Evolutionary conservation across 768 basidiomycete genomes (phyloP).

Genomic region (Mycena maculata): DNA sequence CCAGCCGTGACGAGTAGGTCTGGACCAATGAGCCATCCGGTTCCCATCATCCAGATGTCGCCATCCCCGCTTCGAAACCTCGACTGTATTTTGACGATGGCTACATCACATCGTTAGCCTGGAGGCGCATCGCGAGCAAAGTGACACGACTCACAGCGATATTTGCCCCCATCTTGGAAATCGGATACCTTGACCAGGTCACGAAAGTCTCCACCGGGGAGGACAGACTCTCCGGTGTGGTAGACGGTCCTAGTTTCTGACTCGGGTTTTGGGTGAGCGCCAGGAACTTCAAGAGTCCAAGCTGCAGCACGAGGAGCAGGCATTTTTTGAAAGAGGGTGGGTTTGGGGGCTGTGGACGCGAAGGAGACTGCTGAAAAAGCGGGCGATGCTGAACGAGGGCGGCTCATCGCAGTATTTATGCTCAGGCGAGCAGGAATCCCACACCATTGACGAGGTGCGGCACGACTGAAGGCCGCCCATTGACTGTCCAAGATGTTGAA

Average conservation of each 20-base stretch:
- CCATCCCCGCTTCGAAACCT: background rate
- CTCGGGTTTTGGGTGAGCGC: background rate
- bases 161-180: background rate
- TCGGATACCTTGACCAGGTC: background rate
- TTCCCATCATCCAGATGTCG: conserved; percentile 1
- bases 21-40: conserved; percentile 1
- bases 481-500: background rate
- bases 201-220: background rate
- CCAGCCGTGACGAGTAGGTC: conserved; percentile 10
- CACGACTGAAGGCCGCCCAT: background rate
- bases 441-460: background rate
- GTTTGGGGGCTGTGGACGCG: background rate
- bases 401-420: background rate
- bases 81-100: conserved; percentile 8
- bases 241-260: background rate
- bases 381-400: background rate
- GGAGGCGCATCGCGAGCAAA: background rate
- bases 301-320: background rate
- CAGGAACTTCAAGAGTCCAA: conserved; percentile 2
- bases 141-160: background rate
- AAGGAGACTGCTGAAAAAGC: background rate
- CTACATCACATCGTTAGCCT: background rate
- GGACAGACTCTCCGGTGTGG: background rate
- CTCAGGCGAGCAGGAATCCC: conserved; percentile 1
- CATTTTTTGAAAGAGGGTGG: background rate